A percentile compares a stretch with the other conserved stretches of the same genome.
phyloP scores from a whole-genome alignment of 2,329 filamentous ascomycete species.

The Venturia effusa region DNA sequence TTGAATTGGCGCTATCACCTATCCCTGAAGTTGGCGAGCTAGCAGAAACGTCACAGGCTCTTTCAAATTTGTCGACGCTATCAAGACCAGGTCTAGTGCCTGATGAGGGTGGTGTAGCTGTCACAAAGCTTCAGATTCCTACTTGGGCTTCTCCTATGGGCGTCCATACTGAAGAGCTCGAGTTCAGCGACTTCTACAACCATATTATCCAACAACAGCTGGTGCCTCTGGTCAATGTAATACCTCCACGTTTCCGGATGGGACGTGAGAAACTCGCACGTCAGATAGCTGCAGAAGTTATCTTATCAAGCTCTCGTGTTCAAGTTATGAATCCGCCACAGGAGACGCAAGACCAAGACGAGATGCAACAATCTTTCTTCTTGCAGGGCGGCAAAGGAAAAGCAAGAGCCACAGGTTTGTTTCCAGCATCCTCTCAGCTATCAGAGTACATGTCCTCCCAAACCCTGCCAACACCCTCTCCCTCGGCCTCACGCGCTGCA shows the following conservation, averaged over 20 bases:
- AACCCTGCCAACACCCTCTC: neutral
- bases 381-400: neutral
- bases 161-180: neutral
- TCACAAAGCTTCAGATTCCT: neutral
- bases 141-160: neutral
- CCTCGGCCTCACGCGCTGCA: neutral
- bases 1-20: neutral
- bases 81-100: neutral
- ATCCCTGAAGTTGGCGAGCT: neutral
- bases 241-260: neutral
- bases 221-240: neutral
- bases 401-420: neutral
- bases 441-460: neutral
- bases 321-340: neutral
- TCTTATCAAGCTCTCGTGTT: neutral
- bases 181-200: neutral
- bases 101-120: neutral
- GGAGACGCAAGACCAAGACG: neutral
- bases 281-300: neutral
- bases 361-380: neutral
- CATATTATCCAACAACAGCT: neutral
- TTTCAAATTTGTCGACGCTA: neutral
- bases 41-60: neutral
- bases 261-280: neutral
- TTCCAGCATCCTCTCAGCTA: neutral